A percentile compares a stretch with the other conserved stretches of the same genome.
phyloP scores from a whole-genome alignment of 495 filamentous ascomycete species.

The Neurospora sp. region DNA sequence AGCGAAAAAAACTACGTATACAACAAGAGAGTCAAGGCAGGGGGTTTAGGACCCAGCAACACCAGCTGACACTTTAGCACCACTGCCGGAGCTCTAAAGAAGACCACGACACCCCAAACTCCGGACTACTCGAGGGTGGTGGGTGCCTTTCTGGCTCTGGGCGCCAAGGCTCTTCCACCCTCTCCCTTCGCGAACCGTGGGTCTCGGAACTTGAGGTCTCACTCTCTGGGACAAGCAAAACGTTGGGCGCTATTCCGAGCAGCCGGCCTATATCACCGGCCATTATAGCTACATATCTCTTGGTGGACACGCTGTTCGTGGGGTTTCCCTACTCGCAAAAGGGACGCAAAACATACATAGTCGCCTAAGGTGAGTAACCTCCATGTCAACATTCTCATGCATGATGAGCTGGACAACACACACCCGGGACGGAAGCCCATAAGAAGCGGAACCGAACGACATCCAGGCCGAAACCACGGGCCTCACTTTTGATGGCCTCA shows the following conservation, averaged over 20 bases:
- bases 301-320: neutral
- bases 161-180: too few relatives aligned
- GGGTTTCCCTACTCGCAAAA: neutral
- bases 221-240: neutral
- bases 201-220: slow-evolving; percentile 2
- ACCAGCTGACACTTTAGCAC: neutral
- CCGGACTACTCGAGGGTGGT: neutral
- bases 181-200: neutral
- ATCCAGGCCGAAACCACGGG: neutral
- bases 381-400: slow-evolving; percentile 20
- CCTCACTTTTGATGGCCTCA: neutral
- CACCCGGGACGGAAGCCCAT: neutral
- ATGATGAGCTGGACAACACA: slow-evolving; percentile 27
- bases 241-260: neutral
- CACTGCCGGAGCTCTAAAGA: neutral
- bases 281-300: neutral
- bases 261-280: neutral
- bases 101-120: neutral
- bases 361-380: slow-evolving; percentile 18
- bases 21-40: neutral
- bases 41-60: neutral
- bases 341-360: slow-evolving; percentile 35
- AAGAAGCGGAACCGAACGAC: neutral
- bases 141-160: too few relatives aligned
- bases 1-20: neutral